These are phyloP conservation scores for Fonsecaea nubica DNA, from an alignment of 2,329 filamentous ascomycete species.

Conservation along the genomic window DNA sequence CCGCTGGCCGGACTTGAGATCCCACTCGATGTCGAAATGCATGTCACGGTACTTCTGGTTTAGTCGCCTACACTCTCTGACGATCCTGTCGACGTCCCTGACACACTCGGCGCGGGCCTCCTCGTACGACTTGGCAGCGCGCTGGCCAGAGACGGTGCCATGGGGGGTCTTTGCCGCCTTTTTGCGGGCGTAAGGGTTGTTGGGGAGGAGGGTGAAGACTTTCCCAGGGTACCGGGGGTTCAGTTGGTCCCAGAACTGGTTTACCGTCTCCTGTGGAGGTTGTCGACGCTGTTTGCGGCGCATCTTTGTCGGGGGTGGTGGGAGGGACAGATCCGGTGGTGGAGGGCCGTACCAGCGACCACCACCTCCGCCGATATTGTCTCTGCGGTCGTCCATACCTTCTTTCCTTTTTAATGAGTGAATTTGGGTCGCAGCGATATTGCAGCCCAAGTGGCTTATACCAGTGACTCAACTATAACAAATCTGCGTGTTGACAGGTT, in stretches of 20 bases:
- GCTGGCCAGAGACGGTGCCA: constrained; percentile 61
- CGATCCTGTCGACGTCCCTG: constrained; percentile 64
- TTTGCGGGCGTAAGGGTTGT: constrained; percentile 68
- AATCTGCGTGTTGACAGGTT: background rate
- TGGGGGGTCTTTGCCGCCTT: constrained; percentile 64
- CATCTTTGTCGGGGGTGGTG: constrained; percentile 18
- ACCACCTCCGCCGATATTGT: constrained; percentile 24
- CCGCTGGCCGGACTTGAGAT: constrained; percentile 66
- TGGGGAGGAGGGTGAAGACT: constrained; percentile 73
- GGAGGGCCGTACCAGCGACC: constrained; percentile 24
- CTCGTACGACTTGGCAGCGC: constrained; percentile 72
- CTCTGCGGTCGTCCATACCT: constrained; percentile 28
- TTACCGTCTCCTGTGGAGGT: constrained; percentile 69
- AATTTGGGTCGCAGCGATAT: background rate
- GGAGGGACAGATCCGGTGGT: constrained; percentile 10
- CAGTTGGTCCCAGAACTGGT: constrained; percentile 77
- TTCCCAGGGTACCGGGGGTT: constrained; percentile 74
- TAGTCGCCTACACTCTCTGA: constrained; percentile 70
- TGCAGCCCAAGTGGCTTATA: background rate
- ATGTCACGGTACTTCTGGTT: constrained; percentile 87
- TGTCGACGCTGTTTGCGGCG: constrained; percentile 42
- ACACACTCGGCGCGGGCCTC: constrained; percentile 73
- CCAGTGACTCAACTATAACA: background rate
- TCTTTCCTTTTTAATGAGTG: background rate
- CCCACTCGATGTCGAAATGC: constrained; percentile 84